phyloP scores from a whole-genome alignment of 306 rosid species.

The Prosopis cineraria region DNA sequence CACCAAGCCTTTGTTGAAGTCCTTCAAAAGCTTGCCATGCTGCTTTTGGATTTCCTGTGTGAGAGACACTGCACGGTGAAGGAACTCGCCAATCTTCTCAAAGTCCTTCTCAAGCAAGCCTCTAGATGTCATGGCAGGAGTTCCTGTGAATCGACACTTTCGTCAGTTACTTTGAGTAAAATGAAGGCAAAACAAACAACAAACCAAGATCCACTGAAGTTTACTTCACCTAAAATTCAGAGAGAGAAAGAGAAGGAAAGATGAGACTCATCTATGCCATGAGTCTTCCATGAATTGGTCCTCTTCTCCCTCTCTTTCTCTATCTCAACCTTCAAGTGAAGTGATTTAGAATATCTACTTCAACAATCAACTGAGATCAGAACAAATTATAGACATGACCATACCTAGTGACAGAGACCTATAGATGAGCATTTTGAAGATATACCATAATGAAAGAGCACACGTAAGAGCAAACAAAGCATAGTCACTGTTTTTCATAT shows the following conservation, averaged over 20 bases:
- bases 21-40: conserved; percentile 87
- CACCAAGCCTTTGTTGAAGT: conserved; percentile 92
- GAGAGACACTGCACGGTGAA: conserved; percentile 78
- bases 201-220: neutral
- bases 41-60: conserved; percentile 89
- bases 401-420: neutral
- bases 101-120: conserved; percentile 96
- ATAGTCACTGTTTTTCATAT: neutral
- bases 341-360: neutral
- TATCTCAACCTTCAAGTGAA: neutral
- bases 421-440: conserved; percentile 7
- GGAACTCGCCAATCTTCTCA: conserved; percentile 92
- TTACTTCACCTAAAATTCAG: neutral
- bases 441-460: neutral
- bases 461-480: neutral
- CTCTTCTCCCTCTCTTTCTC: neutral
- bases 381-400: neutral
- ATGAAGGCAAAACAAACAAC: neutral
- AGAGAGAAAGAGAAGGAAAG: neutral
- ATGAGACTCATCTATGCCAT: neutral
- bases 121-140: conserved; percentile 98
- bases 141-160: conserved; percentile 50
- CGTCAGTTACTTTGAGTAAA: conserved; percentile 15
- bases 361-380: neutral
- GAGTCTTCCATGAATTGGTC: neutral